Conservation (phyloP, 2,329 filamentous ascomycete species). For the Purpureocillium takamizusanense region DNA sequence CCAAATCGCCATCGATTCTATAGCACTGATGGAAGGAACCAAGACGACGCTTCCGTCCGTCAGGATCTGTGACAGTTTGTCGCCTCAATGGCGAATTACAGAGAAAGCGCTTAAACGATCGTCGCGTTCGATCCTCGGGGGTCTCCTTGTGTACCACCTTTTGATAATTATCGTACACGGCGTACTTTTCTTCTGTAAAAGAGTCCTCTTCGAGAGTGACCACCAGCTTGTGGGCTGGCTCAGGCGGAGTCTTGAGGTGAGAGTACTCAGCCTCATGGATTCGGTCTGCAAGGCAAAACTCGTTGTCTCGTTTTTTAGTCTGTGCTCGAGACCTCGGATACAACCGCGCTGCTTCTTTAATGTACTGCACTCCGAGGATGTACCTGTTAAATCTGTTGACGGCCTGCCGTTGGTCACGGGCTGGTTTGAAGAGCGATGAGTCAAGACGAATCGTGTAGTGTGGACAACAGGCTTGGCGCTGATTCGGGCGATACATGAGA, state of each 20-base stretch:
- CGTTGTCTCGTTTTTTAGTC: conserved; percentile 51
- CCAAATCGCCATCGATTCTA: conserved; percentile 63
- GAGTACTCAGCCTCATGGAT: conserved; percentile 60
- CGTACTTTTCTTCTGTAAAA: conserved; percentile 70
- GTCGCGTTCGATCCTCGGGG: conserved; percentile 45
- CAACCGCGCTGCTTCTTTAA: conserved; percentile 51
- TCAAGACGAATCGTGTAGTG: conserved; percentile 79
- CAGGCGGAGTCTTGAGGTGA: conserved; percentile 45
- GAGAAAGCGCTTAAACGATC: conserved; percentile 62
- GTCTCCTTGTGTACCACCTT: conserved; percentile 61
- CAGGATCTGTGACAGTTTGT: conserved; percentile 28
- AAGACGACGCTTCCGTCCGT: conserved; percentile 45
- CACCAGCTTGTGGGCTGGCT: conserved; percentile 57
- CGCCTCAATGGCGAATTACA: conserved; percentile 59
- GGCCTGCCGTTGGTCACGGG: conserved; percentile 64
- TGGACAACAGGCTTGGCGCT: conserved; percentile 76
- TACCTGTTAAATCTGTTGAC: conserved; percentile 68
- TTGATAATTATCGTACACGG: conserved; percentile 68
- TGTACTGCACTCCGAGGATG: conserved; percentile 60
- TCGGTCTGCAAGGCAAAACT: conserved; percentile 57
- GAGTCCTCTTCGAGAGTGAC: conserved; percentile 62
- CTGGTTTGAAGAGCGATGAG: conserved; percentile 52
- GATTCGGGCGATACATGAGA: conserved; percentile 70
- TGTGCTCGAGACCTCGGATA: conserved; percentile 61
- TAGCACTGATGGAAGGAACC: conserved; percentile 81